These are phyloP conservation scores for Ilyonectria mors-panacis DNA, from an alignment of 2,329 filamentous ascomycete genomes.

Conservation along the genomic window DNA sequence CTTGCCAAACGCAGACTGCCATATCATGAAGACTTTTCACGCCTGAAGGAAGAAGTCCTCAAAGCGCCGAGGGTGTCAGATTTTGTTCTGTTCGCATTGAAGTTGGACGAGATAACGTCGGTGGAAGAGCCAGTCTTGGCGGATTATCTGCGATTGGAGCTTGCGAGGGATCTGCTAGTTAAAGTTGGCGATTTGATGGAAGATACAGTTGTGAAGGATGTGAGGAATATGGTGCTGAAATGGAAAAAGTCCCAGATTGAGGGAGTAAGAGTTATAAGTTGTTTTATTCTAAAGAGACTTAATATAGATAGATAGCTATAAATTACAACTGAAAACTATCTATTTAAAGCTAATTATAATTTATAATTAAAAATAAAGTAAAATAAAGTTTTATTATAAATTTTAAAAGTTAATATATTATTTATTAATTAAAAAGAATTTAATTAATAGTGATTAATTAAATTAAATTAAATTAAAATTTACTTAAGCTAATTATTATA, in stretches of 20 bases:
- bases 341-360: no score
- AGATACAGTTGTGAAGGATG: neutral
- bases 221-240: slow-evolving; percentile 22
- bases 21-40: slow-evolving; percentile 44
- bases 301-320: no score
- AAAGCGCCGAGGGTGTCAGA: slow-evolving; percentile 6
- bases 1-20: slow-evolving; percentile 34
- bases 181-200: slow-evolving; percentile 1
- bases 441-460: no score
- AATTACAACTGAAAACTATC: no score
- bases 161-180: slow-evolving; percentile 28
- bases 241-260: slow-evolving; percentile 32
- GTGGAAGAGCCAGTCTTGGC: slow-evolving; percentile 15
- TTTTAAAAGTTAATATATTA: no score
- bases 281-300: neutral
- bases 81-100: slow-evolving; percentile 30
- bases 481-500: no score
- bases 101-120: slow-evolving; percentile 23
- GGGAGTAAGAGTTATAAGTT: slow-evolving; percentile 24
- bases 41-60: slow-evolving; percentile 31
- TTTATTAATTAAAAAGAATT: no score
- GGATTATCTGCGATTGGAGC: slow-evolving; percentile 42
- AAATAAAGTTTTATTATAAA: no score
- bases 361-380: no score
- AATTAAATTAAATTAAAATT: no score